These are phyloP conservation scores for Beauveria pseudobassiana DNA, from an alignment of 2,329 filamentous ascomycete genomes.

Conservation along the genomic window DNA sequence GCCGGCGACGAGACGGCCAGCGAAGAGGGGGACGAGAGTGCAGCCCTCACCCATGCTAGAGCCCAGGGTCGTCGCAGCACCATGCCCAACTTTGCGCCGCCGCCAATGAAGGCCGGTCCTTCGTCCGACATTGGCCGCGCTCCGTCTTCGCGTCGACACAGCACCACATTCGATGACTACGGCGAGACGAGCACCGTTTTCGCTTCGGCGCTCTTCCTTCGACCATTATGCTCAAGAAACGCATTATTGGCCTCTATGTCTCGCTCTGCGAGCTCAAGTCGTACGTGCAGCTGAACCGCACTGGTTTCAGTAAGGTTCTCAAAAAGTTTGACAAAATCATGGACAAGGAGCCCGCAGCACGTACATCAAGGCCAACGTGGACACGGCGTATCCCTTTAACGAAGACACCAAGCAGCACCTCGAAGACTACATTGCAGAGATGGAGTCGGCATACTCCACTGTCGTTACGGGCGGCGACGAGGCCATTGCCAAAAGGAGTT, in stretches of 20 bases:
- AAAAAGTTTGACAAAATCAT: conserved; percentile 99
- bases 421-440: conserved; percentile 61
- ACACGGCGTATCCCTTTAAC: conserved; percentile 74
- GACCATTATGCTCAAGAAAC: conserved; percentile 84
- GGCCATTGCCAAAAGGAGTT: conserved; percentile 74
- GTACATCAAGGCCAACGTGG: conserved; percentile 70
- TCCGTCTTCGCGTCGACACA: conserved; percentile 52
- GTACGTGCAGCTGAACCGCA: conserved; percentile 91
- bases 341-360: conserved; percentile 64
- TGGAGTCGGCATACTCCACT: conserved; percentile 74
- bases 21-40: conserved; percentile 55
- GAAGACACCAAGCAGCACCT: conserved; percentile 62
- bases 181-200: conserved; percentile 60
- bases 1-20: conserved; percentile 57
- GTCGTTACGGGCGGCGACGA: conserved; percentile 78
- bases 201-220: conserved; percentile 54
- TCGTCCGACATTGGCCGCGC: conserved; percentile 47
- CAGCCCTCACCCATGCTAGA: conserved; percentile 40
- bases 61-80: conserved; percentile 31
- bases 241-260: conserved; percentile 80
- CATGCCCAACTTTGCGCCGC: conserved; percentile 28
- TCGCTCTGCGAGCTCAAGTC: conserved; percentile 92
- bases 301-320: conserved; percentile 89
- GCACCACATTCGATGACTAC: conserved; percentile 67
- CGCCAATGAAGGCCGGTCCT: conserved; percentile 49